phyloP scores from a whole-genome alignment of 345 rosid species.

The Aquilaria sinensis region DNA sequence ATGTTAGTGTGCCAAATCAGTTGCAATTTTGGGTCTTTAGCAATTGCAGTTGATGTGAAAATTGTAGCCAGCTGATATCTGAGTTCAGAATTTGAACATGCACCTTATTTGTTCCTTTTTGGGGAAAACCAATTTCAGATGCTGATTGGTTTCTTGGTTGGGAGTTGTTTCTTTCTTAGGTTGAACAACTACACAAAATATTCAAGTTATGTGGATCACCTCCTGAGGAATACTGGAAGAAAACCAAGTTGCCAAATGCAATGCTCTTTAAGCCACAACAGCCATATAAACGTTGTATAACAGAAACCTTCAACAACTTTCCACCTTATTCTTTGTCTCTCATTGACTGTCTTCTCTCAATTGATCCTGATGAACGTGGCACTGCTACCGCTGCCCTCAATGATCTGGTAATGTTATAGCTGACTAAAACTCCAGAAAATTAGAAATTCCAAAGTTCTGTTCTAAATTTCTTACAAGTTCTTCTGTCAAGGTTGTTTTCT shows the following conservation, averaged over 20 bases:
- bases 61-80: background rate
- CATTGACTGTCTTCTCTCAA: constrained; percentile 62
- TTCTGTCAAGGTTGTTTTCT: background rate
- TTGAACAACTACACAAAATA: constrained; percentile 89
- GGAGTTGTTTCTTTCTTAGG: constrained; percentile 36
- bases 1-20: too few species aligned
- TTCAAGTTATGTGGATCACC: constrained; percentile 92
- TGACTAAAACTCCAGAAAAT: too few species aligned
- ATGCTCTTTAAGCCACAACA: constrained; percentile 75
- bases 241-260: constrained; percentile 75
- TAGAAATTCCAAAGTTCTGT: too few species aligned
- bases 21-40: too few species aligned
- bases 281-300: constrained; percentile 63
- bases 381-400: constrained; percentile 62
- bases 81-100: background rate
- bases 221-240: constrained; percentile 83
- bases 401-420: constrained; percentile 52
- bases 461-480: background rate
- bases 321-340: constrained; percentile 55
- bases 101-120: background rate
- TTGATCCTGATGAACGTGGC: constrained; percentile 79
- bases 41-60: too few species aligned
- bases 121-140: background rate
- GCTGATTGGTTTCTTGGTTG: background rate
- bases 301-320: constrained; percentile 67